Evolutionary conservation across 768 basidiomycete species (phyloP), one percentile per base, ranked within the genome.

Genomic region (Russula emetica): DNA sequence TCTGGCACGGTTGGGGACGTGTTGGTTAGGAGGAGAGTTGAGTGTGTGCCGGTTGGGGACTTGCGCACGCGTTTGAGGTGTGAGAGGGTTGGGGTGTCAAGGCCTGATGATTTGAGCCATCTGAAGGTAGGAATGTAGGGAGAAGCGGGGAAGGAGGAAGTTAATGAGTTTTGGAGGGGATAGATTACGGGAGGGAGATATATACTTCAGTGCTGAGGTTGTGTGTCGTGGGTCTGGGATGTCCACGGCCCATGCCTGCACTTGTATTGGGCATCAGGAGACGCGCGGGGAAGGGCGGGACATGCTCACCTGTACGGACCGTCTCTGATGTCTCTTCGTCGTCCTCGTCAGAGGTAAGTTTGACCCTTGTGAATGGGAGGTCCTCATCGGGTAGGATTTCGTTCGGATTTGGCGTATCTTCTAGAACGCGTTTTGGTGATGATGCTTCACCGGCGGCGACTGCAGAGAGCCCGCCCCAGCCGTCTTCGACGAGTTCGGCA

Each of bases 61-160:
- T 85, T 88, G 58, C 88, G 83, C 60, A 92, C 80, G 53, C 90
- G 85, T 74, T 91, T 92, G 66, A 93, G 82, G 70, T 93, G 91
- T 0, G 84, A 78, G 13, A 92, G 76, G 13, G 84, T 76, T 36
- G 83, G 78, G 2, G 77, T 79, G 58, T 91, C 88, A 24, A 90
- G 76, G 20, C 80, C 81, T 22, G 77, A 76, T 69, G 79, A 79
- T 69, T 86, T 87, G 5, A 91, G 74, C 88, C 88, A 92, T 74
- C 90, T 92, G 49, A 36, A 13, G 14, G 8, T n/a, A 30, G n/a
- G n/a, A n/a, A n/a, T n/a, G n/a, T n/a, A n/a, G n/a, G n/a, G n/a
- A n/a, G n/a, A n/a, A n/a, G n/a, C n/a, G n/a, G n/a, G n/a, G n/a
- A n/a, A n/a, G n/a, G n/a, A 24, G 47, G 1, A 10, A 4, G 45